Percentiles rank a stretch among this genome's conserved stretches.
These are phyloP conservation scores for Venturiaceae sp. DNA, from an alignment of 2,329 filamentous ascomycete species.

Conservation along the genomic window DNA sequence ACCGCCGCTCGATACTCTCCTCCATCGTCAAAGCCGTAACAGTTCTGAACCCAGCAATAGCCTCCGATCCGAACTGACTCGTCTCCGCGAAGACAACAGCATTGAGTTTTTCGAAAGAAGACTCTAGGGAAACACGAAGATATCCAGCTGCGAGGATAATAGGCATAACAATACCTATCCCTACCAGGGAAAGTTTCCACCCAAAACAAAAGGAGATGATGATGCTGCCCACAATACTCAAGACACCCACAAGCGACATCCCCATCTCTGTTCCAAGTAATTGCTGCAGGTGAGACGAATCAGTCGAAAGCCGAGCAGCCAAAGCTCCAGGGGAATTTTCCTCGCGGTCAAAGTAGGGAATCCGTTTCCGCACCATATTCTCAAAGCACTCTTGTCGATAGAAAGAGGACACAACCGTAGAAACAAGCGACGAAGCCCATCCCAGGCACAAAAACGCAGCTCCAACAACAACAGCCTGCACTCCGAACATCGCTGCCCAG, in stretches of 20 bases:
- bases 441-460: conserved; percentile 43
- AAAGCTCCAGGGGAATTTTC: conserved; percentile 52
- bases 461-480: conserved; percentile 45
- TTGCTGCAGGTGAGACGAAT: conserved; percentile 52
- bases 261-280: conserved; percentile 53
- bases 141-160: conserved; percentile 40
- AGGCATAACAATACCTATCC: conserved; percentile 48
- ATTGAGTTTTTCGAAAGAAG: conserved; percentile 60
- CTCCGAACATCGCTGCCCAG: conserved; percentile 57
- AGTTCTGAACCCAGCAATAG: conserved; percentile 64
- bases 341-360: conserved; percentile 51
- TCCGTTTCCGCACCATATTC: conserved; percentile 48
- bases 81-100: conserved; percentile 58
- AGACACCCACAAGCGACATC: conserved; percentile 50
- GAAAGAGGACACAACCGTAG: conserved; percentile 31
- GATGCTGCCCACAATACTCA: conserved; percentile 55
- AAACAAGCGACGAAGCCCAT: conserved; percentile 12
- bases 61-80: conserved; percentile 65
- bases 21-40: conserved; percentile 64
- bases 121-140: conserved; percentile 44
- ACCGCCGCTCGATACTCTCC: conserved; percentile 51
- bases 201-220: conserved; percentile 61
- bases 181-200: conserved; percentile 67
- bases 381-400: conserved; percentile 52
- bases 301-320: conserved; percentile 44